Conservation (phyloP, 257 asterid species). For the Datura wrightii region DNA sequence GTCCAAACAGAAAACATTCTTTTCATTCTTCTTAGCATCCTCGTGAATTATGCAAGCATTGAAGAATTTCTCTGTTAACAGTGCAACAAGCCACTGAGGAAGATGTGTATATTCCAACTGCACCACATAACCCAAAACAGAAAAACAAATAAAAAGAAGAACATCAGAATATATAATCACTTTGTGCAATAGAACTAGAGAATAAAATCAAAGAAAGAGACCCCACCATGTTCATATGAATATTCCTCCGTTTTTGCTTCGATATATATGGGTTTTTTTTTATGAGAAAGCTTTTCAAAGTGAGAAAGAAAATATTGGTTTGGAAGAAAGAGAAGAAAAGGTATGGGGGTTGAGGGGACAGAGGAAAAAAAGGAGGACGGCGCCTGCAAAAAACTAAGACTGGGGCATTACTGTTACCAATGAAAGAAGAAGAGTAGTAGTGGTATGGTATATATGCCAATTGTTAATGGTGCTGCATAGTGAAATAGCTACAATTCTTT, state of each 20-base stretch:
- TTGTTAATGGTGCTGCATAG: conserved; percentile 1
- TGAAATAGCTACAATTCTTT: conserved; percentile 21
- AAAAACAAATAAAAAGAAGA: neutral
- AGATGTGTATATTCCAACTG: conserved; percentile 55
- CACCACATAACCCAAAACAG: conserved; percentile 1
- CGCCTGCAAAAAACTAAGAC: conserved; percentile 61
- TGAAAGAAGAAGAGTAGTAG: conserved; percentile 42
- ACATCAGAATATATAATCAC: neutral
- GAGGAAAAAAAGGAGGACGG: conserved; percentile 65
- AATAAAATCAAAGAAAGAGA: conserved; percentile 30
- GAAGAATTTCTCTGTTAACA: conserved; percentile 71
- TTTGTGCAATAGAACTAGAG: neutral
- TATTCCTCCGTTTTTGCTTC: conserved; percentile 16
- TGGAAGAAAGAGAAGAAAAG: too few species aligned
- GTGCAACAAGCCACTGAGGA: conserved; percentile 67
- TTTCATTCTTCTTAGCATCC: conserved; percentile 68
- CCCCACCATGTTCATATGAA: conserved; percentile 50
- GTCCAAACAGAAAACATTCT: conserved; percentile 73
- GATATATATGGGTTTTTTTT: neutral
- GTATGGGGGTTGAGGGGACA: conserved; percentile 14
- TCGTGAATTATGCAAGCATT: conserved; percentile 72
- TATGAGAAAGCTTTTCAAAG: neutral
- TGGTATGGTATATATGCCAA: conserved; percentile 6
- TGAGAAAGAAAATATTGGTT: neutral
- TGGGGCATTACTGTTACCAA: conserved; percentile 63